Conservation (phyloP, 129 eudicot genomes). For the Ambrosia trifida region DNA sequence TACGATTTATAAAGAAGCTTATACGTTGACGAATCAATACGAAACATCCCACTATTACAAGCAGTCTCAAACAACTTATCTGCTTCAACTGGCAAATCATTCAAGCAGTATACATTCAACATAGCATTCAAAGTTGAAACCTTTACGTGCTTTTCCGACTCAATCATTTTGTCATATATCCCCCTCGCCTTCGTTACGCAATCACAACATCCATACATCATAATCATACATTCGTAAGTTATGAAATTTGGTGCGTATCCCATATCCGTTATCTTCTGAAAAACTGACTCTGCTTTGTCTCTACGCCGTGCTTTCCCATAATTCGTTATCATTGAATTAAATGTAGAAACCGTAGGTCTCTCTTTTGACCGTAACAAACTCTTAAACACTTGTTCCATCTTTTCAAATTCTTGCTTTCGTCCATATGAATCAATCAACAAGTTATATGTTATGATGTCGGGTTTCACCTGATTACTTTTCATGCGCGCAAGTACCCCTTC, state of each 20-base stretch:
- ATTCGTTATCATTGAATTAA: conserved; percentile 83
- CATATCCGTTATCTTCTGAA: conserved; percentile 61
- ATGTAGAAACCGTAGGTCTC: conserved; percentile 74
- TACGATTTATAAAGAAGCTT: conserved; percentile 88
- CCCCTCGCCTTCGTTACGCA: conserved; percentile 71
- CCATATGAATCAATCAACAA: conserved; percentile 91
- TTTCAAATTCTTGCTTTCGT: conserved; percentile 82
- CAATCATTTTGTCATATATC: conserved; percentile 54
- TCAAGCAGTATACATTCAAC: conserved; percentile 81
- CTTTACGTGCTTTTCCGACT: conserved; percentile 49
- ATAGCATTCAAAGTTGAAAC: conserved; percentile 81
- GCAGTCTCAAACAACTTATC: conserved; percentile 11
- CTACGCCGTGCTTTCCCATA: conserved; percentile 88
- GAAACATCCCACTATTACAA: conserved; percentile 38
- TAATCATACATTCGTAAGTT: conserved; percentile 68
- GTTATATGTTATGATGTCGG: conserved; percentile 73
- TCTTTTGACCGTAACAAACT: conserved; percentile 77
- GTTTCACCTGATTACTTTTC: conserved; percentile 73
- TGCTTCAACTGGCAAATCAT: conserved; percentile 17
- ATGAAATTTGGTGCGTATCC: conserved; percentile 65
- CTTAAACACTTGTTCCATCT: conserved; percentile 89
- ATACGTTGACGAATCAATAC: conserved; percentile 63
- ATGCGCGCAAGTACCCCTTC: conserved; percentile 71
- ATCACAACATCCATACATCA: conserved; percentile 86
- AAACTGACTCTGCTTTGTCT: conserved; percentile 69